These are phyloP conservation scores for Endocalyx cinctus DNA, from an alignment of 2,329 filamentous ascomycete genomes.

Conservation along the genomic window DNA sequence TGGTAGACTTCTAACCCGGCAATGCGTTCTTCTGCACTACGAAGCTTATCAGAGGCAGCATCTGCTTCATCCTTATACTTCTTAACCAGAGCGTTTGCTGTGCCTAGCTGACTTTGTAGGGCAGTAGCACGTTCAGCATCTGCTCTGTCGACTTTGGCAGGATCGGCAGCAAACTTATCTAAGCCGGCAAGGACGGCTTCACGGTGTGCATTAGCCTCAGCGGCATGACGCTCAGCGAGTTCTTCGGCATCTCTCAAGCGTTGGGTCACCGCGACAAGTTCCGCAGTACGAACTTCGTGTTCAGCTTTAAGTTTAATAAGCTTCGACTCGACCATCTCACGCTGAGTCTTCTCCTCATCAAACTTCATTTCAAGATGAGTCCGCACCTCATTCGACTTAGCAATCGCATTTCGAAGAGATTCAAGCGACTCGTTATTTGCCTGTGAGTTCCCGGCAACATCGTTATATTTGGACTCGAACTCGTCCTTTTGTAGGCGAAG, in stretches of 20 bases:
- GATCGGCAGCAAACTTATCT: constrained; percentile 62
- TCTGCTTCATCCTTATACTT: constrained; percentile 90
- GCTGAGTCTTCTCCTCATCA: constrained; percentile 72
- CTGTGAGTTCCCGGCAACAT: constrained; percentile 60
- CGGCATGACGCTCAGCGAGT: constrained; percentile 78
- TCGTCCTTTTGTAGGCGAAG: constrained; percentile 85
- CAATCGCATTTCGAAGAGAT: constrained; percentile 71
- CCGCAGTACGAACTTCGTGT: constrained; percentile 73
- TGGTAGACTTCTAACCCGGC: constrained; percentile 95
- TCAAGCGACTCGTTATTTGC: constrained; percentile 68
- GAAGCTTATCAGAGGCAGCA: constrained; percentile 78
- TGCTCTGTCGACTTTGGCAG: constrained; percentile 40
- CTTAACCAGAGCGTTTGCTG: constrained; percentile 74
- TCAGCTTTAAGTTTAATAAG: constrained; percentile 73
- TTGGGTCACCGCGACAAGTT: constrained; percentile 70
- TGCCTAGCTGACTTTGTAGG: constrained; percentile 73
- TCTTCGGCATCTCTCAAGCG: constrained; percentile 83
- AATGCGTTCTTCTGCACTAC: constrained; percentile 91
- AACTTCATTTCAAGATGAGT: constrained; percentile 73
- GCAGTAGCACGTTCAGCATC: constrained; percentile 64
- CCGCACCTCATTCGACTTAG: constrained; percentile 73
- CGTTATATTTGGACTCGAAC: constrained; percentile 63
- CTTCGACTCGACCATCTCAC: constrained; percentile 72
- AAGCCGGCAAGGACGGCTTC: constrained; percentile 78
- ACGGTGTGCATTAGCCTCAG: constrained; percentile 81